Percentiles rank a stretch among this genome's conserved stretches.
phyloP scores from a whole-genome alignment of 768 basidiomycete species.

The Zangia roseola region DNA sequence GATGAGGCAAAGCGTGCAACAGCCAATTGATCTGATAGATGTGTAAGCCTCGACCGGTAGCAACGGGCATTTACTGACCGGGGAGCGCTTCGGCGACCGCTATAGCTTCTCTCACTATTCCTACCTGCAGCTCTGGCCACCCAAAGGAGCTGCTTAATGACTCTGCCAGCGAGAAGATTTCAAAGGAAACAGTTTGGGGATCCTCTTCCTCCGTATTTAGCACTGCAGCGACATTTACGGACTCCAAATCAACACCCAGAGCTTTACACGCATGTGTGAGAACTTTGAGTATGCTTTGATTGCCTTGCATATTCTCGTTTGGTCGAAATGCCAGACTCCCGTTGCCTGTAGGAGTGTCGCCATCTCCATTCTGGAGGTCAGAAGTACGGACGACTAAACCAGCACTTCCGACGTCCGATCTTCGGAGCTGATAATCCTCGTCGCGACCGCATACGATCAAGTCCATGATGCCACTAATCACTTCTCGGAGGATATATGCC shows the following conservation, averaged over 20 bases:
- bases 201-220: slow-evolving; percentile 22
- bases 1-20: slow-evolving; percentile 91
- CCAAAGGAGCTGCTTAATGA: slow-evolving; percentile 60
- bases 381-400: slow-evolving; percentile 51
- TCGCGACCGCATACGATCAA: slow-evolving; percentile 83
- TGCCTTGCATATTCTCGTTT: slow-evolving; percentile 76
- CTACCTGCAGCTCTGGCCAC: slow-evolving; percentile 94
- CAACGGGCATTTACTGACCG: slow-evolving; percentile 46
- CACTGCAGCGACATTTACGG: slow-evolving; percentile 51
- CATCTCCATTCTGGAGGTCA: slow-evolving; percentile 33
- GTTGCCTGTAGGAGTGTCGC: slow-evolving; percentile 20
- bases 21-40: slow-evolving; percentile 66
- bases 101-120: slow-evolving; percentile 89
- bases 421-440: slow-evolving; percentile 55
- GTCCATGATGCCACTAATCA: slow-evolving; percentile 82
- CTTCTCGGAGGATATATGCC: slow-evolving; percentile 80
- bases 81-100: slow-evolving; percentile 89
- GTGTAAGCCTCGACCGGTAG: slow-evolving; percentile 1
- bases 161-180: slow-evolving; percentile 41
- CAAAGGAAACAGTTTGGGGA: slow-evolving; percentile 16
- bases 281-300: slow-evolving; percentile 73
- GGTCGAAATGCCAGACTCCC: slow-evolving; percentile 69
- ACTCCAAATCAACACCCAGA: slow-evolving; percentile 79
- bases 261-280: slow-evolving; percentile 73
- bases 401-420: slow-evolving; percentile 33